Evolutionary conservation across 306 rosid species (phyloP), one percentile per base, ranked within the genome.

Genomic region (Echinosophora koreensis): DNA sequence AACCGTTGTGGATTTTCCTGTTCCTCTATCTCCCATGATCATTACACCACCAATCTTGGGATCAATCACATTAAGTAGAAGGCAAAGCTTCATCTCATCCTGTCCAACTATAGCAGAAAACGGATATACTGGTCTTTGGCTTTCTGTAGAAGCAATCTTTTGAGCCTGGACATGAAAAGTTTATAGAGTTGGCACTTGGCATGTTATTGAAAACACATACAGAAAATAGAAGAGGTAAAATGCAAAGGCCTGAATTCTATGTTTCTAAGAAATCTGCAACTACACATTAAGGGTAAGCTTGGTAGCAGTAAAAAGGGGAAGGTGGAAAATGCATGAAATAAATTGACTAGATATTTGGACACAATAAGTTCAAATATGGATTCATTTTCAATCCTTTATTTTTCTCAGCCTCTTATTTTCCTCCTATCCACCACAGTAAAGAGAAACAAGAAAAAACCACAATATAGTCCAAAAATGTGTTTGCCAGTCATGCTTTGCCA

Each of bases 21-120:
- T 92, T 73, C 97, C 97, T 73, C 97, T 85, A 78, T 92, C 96
- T 37, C 97, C 97, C 97, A 90, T 92, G 81, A 90, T 92, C 97
- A 92, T 92, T 63, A 92, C 97, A 69, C 97, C 97, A 78, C 97
- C 96, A 18, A 92, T 92, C 87, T 92, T 92, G 13, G 97, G 97
- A 82, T 90, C 96, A 75, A 92, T 92, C 80, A 92, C 97, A 82
- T 92, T 92, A 37, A 92, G 85, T 30, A 92, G 84, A 74, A 92
- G 97, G 81, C 97, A 90, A 15, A 92, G 84, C 69, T 92, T 92
- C 97, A 90, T 92, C 90, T 92, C 97, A 83, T 92, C 97, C 76
- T 92, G 97, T 73, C 97, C 97, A 16, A 92, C 97, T 52, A 92
- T 92, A 11, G 97, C 97, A 34, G 97, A 41, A 80, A 92, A 92